phyloP scores from a whole-genome alignment of 495 filamentous ascomycete genomes.

The Penicillium angulare region DNA sequence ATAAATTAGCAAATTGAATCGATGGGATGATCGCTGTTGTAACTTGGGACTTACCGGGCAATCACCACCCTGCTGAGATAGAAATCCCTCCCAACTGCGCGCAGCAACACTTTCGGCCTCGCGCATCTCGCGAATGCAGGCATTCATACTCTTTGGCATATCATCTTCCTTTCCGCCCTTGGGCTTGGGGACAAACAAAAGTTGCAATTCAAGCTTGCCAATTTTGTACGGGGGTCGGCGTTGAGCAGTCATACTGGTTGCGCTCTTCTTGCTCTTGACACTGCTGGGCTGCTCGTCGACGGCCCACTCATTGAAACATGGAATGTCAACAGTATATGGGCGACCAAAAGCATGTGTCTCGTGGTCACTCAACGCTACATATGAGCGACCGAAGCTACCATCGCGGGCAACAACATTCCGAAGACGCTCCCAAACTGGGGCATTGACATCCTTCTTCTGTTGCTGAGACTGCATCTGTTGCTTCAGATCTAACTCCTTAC shows the following conservation, averaged over 20 bases:
- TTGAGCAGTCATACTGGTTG: conserved; percentile 55
- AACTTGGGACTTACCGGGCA: conserved; percentile 74
- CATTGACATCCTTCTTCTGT: conserved; percentile 66
- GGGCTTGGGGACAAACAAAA: conserved; percentile 91
- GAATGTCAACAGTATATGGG: conserved; percentile 80
- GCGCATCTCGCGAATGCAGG: conserved; percentile 86
- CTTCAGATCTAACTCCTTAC: conserved; percentile 84
- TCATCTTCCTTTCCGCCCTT: conserved; percentile 87
- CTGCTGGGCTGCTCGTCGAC: conserved; percentile 76
- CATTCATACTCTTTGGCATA: conserved; percentile 98
- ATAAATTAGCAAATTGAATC: conserved; percentile 1
- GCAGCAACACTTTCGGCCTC: conserved; percentile 74
- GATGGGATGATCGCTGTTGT: background rate
- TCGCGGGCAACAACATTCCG: conserved; percentile 83
- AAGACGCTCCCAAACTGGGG: conserved; percentile 73
- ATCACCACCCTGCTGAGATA: conserved; percentile 96
- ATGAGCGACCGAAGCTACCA: conserved; percentile 89
- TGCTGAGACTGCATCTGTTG: conserved; percentile 74
- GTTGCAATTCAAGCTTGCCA: conserved; percentile 87
- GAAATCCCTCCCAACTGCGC: conserved; percentile 77
- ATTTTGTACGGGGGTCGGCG: conserved; percentile 87
- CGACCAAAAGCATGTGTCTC: conserved; percentile 82
- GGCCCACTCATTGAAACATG: conserved; percentile 98
- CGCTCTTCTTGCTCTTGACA: conserved; percentile 85
- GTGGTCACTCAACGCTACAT: conserved; percentile 89